Evolutionary conservation across 169 alveolate genomes (phyloP), one percentile per base, ranked within the genome.

Genomic region (Perkinsus chesapeaki): DNA sequence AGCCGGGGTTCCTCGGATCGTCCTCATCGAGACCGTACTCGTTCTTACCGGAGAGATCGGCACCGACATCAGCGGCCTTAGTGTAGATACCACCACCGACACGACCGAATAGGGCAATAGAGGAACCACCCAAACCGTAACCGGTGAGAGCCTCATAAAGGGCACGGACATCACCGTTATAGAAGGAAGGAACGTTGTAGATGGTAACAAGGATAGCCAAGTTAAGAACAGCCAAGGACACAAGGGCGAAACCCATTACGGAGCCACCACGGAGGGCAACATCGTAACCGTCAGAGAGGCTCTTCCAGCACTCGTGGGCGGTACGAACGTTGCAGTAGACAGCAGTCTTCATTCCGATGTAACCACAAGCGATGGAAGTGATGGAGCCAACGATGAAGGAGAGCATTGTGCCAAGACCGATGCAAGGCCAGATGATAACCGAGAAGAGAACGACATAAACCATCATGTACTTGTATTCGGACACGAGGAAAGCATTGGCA

Each of bases 51-150:
- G 96, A 96, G 38, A 97, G 95, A 91, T 96, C 98, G 47, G 97
- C 98, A 73, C 97, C 98, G 48, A 96, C 97, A 91, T 96, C 97
- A 91, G 97, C 98, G 82, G 97, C 97, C 92, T 97, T 97, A 39
- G 97, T 97, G 94, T 95, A 97, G 91, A 97, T 97, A 47, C 98
- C 98, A 43, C 97, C 98, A 91, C 97, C 98, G 27, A 97, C 98
- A 93, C 97, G 95, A 91, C 96, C 97, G 93, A 97, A 96, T 91
- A 97, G 92, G 73, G 97, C 98, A 60, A 96, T 95, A 5, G 97
- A 95, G 3, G 96, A 95, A 91, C 96, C 98, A 47, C 97, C 98
- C 39, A 96, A 94, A 0, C 98, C 97, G 91, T 94, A 96, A n/a
- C 97, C 97, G 91, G 97, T 96, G 38, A 95, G 92, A 72, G 92